Percentiles rank a stretch among this genome's conserved stretches.
Evolutionary conservation across 306 rosid species (phyloP).

Genomic region (Cucurbita maxima): DNA sequence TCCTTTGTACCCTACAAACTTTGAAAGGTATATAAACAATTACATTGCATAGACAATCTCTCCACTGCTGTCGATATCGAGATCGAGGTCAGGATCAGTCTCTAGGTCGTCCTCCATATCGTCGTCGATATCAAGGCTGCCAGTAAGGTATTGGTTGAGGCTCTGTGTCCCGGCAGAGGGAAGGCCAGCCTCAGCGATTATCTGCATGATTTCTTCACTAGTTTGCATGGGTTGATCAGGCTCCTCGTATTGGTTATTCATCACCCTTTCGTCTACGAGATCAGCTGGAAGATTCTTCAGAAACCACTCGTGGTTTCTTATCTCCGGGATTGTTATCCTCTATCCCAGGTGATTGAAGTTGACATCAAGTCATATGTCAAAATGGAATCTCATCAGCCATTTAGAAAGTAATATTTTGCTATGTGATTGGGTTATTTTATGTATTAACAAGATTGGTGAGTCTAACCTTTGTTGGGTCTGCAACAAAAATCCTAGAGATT

Average conservation of each 20-base stretch:
- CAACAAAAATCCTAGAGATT: constrained; percentile 80
- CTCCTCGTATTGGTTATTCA: constrained; percentile 50
- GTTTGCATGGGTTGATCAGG: constrained; percentile 85
- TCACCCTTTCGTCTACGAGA: constrained; percentile 45
- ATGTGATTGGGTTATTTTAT: neutral
- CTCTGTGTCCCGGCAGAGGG: constrained; percentile 62
- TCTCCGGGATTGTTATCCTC: constrained; percentile 87
- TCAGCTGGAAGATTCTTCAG: constrained; percentile 77
- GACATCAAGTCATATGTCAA: neutral
- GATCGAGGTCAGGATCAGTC: constrained; percentile 51
- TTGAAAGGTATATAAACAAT: neutral
- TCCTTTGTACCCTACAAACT: neutral
- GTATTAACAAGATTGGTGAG: neutral
- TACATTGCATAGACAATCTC: constrained; percentile 81
- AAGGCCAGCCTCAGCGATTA: constrained; percentile 65
- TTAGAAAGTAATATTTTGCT: neutral
- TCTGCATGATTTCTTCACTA: constrained; percentile 78
- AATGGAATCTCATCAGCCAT: neutral
- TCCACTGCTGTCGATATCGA: constrained; percentile 79
- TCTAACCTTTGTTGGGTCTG: constrained; percentile 70
- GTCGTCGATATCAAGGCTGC: constrained; percentile 75
- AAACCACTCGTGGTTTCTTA: constrained; percentile 86
- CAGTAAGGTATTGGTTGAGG: constrained; percentile 57
- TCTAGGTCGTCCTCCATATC: constrained; percentile 92
- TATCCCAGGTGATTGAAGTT: constrained; percentile 16